phyloP scores from a whole-genome alignment of 2,329 filamentous ascomycete species.

The Cephalotrichum gorgonifer region DNA sequence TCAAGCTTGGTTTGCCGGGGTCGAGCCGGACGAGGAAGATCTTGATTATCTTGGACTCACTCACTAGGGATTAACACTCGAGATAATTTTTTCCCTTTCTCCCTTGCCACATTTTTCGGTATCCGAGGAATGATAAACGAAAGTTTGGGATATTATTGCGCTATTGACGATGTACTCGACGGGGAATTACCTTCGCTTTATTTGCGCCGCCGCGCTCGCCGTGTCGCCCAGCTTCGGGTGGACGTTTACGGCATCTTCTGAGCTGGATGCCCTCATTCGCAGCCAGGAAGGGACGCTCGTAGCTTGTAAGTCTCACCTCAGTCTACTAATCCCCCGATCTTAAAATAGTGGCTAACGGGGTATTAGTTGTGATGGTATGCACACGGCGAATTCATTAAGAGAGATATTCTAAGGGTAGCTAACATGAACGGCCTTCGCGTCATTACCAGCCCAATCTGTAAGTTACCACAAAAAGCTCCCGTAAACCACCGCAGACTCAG shows the following conservation, averaged over 20 bases:
- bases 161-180: background rate
- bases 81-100: background rate
- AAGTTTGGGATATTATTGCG: background rate
- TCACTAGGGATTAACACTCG: too few relatives aligned
- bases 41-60: background rate
- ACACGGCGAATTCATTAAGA: background rate
- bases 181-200: background rate
- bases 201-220: background rate
- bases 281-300: background rate
- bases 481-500: too few relatives aligned
- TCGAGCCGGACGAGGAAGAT: background rate
- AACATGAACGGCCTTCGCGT: background rate
- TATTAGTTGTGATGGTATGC: constrained; percentile 2
- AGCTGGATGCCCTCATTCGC: background rate
- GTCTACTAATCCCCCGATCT: too few relatives aligned
- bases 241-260: background rate
- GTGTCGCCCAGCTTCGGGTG: background rate
- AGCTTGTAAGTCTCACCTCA: constrained; percentile 3
- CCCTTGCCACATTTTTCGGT: background rate
- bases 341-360: background rate
- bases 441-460: constrained; percentile 8
- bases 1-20: background rate
- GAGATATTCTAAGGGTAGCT: too few relatives aligned
- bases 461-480: too few relatives aligned
- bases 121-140: background rate